Evolutionary conservation across 352 stramenopile species (phyloP), one percentile per base, ranked within the genome.

Genomic region (Phytopythium oedochilum): DNA sequence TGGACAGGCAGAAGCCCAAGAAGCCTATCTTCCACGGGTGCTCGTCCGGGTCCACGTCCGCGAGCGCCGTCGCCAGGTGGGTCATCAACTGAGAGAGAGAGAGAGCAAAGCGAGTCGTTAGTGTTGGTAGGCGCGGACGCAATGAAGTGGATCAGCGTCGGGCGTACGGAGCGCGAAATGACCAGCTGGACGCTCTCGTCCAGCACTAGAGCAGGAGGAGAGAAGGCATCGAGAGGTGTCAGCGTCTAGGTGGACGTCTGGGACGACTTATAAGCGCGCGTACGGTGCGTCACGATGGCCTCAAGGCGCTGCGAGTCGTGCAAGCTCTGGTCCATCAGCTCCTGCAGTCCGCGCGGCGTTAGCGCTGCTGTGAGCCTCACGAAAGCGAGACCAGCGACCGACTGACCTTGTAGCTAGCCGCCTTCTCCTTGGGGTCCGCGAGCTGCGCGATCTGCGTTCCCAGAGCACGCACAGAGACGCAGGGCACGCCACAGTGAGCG

Each of bases 1-100:
- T 83, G 53, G 57, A 28, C 53, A 94, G 56, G 44, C 76, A 89
- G 39, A 86, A 89, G 50, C 61, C 76, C 57, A 94, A 71, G 45
- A 94, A 84, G 38, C 89, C 74, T 20, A 85, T 72, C 63, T 94
- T 94, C 83, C 83, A 92, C 23, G 66, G 70, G 52, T 86, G 66
- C 5, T 59, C 59, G 55, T 91, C 83, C 34, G 81, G 70, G 49
- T 92, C 74, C 39, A 94, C 71, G 20, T 64, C 59, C 28, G 55
- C 60, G n/a, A 91, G 57, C 1, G 70, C 53, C 3, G 74, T 75
- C 10, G 78, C 78, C 58, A 94, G 55, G 59, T 92, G 80, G 28
- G 75, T 89, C 53, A 94, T 82, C 14, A 83, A 68, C 80, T 90
- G 51, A 11, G 47, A 20, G n/a, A 18, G 34, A 9, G 9, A 1